Percentiles rank a stretch among this genome's conserved stretches.
These are phyloP conservation scores for Aureobasidium sp. DNA, from an alignment of 2,329 filamentous ascomycete species.

Conservation along the genomic window DNA sequence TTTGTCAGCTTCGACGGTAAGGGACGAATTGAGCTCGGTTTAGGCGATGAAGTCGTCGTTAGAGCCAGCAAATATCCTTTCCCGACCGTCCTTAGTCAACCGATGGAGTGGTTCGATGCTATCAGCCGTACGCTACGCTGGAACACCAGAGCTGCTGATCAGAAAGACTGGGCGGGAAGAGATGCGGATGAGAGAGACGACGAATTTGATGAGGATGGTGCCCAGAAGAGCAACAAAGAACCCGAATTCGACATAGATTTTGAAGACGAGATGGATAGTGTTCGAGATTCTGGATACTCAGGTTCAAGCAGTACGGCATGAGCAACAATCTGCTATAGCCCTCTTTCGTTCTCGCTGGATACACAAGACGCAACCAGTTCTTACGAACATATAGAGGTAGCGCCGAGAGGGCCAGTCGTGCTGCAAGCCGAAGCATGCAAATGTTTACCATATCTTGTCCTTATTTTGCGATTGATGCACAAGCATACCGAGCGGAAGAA, in stretches of 20 bases:
- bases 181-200: slow-evolving; percentile 31
- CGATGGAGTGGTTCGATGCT: slow-evolving; percentile 94
- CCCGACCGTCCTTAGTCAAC: slow-evolving; percentile 84
- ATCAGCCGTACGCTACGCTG: slow-evolving; percentile 86
- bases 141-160: slow-evolving; percentile 87
- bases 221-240: slow-evolving; percentile 36
- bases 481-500: neutral
- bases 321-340: neutral
- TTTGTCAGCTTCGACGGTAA: slow-evolving; percentile 98
- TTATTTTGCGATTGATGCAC: neutral
- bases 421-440: neutral
- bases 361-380: neutral
- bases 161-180: slow-evolving; percentile 67
- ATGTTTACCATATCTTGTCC: neutral
- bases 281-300: slow-evolving; percentile 27
- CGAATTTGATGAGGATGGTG: slow-evolving; percentile 39
- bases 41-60: slow-evolving; percentile 93
- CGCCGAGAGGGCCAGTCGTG: neutral
- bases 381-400: neutral
- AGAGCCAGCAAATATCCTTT: slow-evolving; percentile 95
- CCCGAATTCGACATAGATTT: slow-evolving; percentile 93
- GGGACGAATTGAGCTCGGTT: slow-evolving; percentile 83
- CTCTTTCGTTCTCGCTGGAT: neutral
- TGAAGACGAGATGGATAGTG: slow-evolving; percentile 39
- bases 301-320: slow-evolving; percentile 17